Evolutionary conservation across 805 yeast species (phyloP).

Genomic region (Candida suzukii): DNA sequence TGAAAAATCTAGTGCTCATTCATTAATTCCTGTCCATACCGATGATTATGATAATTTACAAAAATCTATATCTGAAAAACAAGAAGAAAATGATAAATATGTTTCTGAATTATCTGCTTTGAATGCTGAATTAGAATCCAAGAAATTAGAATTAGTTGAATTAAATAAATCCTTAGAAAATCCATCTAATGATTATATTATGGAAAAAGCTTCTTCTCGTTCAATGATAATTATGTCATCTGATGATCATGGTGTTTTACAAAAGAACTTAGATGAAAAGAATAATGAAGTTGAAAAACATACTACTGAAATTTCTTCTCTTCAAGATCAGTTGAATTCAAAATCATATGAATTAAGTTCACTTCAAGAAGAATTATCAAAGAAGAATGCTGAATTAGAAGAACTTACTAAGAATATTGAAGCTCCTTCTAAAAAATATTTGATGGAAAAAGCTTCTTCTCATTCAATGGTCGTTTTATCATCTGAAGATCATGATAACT

Average conservation of each 20-base stretch:
- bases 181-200: conserved; percentile 17
- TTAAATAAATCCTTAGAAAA: conserved; percentile 3
- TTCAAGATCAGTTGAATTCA: conserved; percentile 3
- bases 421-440: conserved; percentile 4
- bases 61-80: conserved; percentile 4
- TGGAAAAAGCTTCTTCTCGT: conserved; percentile 8
- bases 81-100: background rate
- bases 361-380: background rate
- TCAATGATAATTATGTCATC: conserved; percentile 8
- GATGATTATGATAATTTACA: conserved; percentile 2
- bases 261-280: background rate
- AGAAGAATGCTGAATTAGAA: background rate
- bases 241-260: conserved; percentile 2
- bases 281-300: background rate
- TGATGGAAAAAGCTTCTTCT: conserved; percentile 19
- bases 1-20: conserved; percentile 22
- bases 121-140: too few species aligned
- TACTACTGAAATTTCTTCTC: background rate
- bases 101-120: too few species aligned
- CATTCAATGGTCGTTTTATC: conserved; percentile 23
- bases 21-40: conserved; percentile 18
- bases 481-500: conserved; percentile 1
- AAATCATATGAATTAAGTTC: background rate
- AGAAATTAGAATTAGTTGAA: background rate
- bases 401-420: background rate